A percentile compares a stretch with the other conserved stretches of the same genome.
phyloP scores from a whole-genome alignment of 2,329 filamentous ascomycete genomes.

The Calonectria honghensis region DNA sequence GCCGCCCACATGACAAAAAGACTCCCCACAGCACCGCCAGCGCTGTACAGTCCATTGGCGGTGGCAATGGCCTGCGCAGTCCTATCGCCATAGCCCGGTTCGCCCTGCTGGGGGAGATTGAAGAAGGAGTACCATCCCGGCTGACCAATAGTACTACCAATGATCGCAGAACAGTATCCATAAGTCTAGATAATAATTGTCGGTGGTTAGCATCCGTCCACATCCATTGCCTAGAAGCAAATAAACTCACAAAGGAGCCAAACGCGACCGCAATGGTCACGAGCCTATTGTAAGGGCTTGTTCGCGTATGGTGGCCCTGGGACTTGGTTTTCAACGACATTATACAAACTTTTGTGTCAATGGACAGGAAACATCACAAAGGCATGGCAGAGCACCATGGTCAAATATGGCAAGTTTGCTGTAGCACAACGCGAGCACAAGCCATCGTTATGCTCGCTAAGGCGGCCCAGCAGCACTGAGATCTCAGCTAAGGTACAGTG shows the following conservation, averaged over 20 bases:
- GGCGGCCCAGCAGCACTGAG: conserved; percentile 1
- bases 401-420: conserved; percentile 11
- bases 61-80: conserved; percentile 69
- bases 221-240: too few species aligned
- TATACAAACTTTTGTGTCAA: conserved; percentile 1
- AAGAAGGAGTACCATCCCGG: conserved; percentile 72
- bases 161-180: conserved; percentile 70
- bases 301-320: conserved; percentile 39
- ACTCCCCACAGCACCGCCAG: conserved; percentile 67
- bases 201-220: neutral
- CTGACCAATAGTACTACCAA: conserved; percentile 71
- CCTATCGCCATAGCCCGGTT: conserved; percentile 65
- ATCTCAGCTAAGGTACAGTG: conserved; percentile 16
- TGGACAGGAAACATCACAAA: neutral
- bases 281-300: conserved; percentile 59
- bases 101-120: conserved; percentile 64
- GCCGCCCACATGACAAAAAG: conserved; percentile 71
- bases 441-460: conserved; percentile 23
- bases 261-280: conserved; percentile 61
- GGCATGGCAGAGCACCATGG: neutral
- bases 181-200: conserved; percentile 62
- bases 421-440: neutral
- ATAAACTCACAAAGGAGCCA: conserved; percentile 56
- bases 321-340: conserved; percentile 29
- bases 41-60: conserved; percentile 68